These are phyloP conservation scores for Pulveroboletus sp. DNA, from an alignment of 768 basidiomycete species.

Conservation along the genomic window DNA sequence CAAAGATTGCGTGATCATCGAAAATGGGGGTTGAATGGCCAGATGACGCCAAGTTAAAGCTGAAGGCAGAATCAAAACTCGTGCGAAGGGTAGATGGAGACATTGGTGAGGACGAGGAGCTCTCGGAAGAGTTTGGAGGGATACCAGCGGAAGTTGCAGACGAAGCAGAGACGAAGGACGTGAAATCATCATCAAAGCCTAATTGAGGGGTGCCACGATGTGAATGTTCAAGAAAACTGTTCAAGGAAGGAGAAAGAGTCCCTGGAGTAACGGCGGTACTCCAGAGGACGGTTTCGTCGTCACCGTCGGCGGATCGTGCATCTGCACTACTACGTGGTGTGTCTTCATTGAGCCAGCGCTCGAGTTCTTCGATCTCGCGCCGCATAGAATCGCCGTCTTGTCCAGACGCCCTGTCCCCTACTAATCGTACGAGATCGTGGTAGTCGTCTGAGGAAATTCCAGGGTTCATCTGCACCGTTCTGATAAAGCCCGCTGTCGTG, in stretches of 20 bases:
- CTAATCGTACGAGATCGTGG: conserved; percentile 18
- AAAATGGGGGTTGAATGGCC: conserved; percentile 24
- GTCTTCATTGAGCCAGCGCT: conserved; percentile 56
- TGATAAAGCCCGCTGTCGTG: neutral
- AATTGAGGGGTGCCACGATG: conserved; percentile 31
- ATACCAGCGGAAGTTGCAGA: conserved; percentile 20
- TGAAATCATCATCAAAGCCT: conserved; percentile 80
- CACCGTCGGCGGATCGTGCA: conserved; percentile 11
- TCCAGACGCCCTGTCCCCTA: conserved; percentile 21
- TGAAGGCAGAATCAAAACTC: conserved; percentile 28
- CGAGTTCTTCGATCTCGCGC: conserved; percentile 54
- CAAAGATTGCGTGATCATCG: conserved; percentile 15
- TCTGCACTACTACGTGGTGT: conserved; percentile 15
- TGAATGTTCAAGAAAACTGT: conserved; percentile 17
- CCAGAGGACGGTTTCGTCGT: conserved; percentile 36
- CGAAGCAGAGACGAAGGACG: conserved; percentile 63
- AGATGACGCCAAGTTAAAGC: conserved; percentile 20
- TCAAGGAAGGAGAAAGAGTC: conserved; percentile 22
- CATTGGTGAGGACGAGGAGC: neutral
- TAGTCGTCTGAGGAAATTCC: conserved; percentile 16
- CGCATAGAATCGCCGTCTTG: conserved; percentile 35
- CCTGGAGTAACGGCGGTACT: conserved; percentile 32
- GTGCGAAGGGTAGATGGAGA: conserved; percentile 9
- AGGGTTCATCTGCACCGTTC: neutral
- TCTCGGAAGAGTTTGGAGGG: neutral